These are phyloP conservation scores for Colletotrichum costaricense DNA, from an alignment of 2,329 filamentous ascomycete genomes.

Conservation along the genomic window DNA sequence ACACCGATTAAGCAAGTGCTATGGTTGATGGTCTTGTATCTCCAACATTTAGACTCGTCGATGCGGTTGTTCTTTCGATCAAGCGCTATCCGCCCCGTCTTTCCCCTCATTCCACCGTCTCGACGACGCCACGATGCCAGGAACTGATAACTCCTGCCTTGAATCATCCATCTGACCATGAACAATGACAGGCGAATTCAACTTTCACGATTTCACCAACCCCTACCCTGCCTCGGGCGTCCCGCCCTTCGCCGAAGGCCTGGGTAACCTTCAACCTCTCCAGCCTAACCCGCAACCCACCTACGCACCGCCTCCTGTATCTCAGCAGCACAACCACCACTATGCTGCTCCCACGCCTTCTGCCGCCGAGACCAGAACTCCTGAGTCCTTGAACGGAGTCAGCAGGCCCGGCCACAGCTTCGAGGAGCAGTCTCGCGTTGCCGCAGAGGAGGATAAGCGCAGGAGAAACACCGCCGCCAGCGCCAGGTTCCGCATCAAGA, in stretches of 20 bases:
- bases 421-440: conserved; percentile 77
- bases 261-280: conserved; percentile 59
- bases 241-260: conserved; percentile 51
- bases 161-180: conserved; percentile 37
- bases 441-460: conserved; percentile 90
- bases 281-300: conserved; percentile 63
- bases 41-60: conserved; percentile 30
- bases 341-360: conserved; percentile 39
- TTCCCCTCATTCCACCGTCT: conserved; percentile 23
- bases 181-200: conserved; percentile 68
- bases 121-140: conserved; percentile 36
- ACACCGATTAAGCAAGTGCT: conserved; percentile 33
- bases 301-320: conserved; percentile 51
- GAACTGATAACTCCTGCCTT: conserved; percentile 32
- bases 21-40: conserved; percentile 12
- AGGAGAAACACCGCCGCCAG: conserved; percentile 89
- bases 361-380: conserved; percentile 58
- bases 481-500: conserved; percentile 92
- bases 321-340: conserved; percentile 48
- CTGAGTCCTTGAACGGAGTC: conserved; percentile 52
- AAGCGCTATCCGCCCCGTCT: conserved; percentile 27
- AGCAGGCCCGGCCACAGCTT: conserved; percentile 62
- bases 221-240: conserved; percentile 50
- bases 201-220: conserved; percentile 65
- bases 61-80: conserved; percentile 22